Percentiles rank a stretch among this genome's conserved stretches.
Conservation (phyloP, 2,329 filamentous ascomycete genomes). For the Xylaria digitata region DNA sequence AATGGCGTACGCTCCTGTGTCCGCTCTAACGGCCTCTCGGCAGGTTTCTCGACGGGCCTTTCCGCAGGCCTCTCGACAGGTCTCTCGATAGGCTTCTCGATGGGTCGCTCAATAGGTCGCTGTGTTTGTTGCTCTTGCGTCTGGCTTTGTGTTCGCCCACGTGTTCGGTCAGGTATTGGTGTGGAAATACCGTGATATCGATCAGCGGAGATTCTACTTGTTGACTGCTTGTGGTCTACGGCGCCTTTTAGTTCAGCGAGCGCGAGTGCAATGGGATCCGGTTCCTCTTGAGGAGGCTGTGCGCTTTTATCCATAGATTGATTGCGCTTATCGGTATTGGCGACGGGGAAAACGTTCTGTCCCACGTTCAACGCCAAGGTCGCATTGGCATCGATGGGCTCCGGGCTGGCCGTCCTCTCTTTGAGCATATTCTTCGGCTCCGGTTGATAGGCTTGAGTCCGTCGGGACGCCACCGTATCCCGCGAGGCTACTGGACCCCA, state of each 20-base stretch:
- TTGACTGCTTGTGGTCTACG: slow-evolving; percentile 78
- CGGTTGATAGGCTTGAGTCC: slow-evolving; percentile 55
- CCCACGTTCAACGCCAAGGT: slow-evolving; percentile 94
- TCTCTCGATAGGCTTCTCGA: slow-evolving; percentile 26
- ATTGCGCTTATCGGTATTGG: slow-evolving; percentile 75
- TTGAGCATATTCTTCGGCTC: slow-evolving; percentile 53
- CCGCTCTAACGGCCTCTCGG: slow-evolving; percentile 14
- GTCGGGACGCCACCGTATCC: slow-evolving; percentile 47
- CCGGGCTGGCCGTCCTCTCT: slow-evolving; percentile 72
- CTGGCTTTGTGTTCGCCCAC: slow-evolving; percentile 48
- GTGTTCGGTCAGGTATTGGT: slow-evolving; percentile 68
- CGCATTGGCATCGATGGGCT: slow-evolving; percentile 89
- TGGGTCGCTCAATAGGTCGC: slow-evolving; percentile 1
- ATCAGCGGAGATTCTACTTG: slow-evolving; percentile 90
- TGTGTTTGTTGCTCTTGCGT: slow-evolving; percentile 17
- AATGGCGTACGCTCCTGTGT: slow-evolving; percentile 50
- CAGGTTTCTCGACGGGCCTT: slow-evolving; percentile 1
- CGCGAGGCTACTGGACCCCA: slow-evolving; percentile 61
- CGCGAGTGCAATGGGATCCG: slow-evolving; percentile 91
- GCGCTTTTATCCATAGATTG: slow-evolving; percentile 54
- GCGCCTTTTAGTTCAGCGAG: slow-evolving; percentile 92
- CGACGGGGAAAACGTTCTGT: slow-evolving; percentile 95
- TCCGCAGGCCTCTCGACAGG: background rate
- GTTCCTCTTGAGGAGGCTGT: slow-evolving; percentile 66
- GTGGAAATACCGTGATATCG: slow-evolving; percentile 93